Conservation (phyloP, 2,329 filamentous ascomycete genomes). For the Fusarium sp. region DNA sequence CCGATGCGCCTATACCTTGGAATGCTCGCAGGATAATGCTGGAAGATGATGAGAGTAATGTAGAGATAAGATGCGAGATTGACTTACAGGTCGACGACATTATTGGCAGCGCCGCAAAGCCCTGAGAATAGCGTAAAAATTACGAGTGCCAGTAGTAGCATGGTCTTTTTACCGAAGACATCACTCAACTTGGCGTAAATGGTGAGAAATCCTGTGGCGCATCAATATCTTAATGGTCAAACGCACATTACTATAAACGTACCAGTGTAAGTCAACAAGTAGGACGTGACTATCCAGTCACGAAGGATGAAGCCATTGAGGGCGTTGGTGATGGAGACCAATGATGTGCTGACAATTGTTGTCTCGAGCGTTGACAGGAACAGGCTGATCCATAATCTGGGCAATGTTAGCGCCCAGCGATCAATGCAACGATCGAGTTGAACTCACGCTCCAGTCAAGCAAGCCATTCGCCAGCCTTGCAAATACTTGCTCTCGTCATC, state of each 20-base stretch:
- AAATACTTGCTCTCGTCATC: neutral
- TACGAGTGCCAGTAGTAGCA: constrained; percentile 9
- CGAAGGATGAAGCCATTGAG: constrained; percentile 20
- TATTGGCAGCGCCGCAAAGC: constrained; percentile 12
- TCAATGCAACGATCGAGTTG: accelerated
- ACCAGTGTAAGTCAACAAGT: constrained; percentile 15
- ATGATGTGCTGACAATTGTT: constrained; percentile 17
- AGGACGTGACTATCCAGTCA: constrained; percentile 23
- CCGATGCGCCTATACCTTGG: constrained; percentile 13
- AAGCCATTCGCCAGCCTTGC: constrained; percentile 1
- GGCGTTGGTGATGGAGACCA: constrained; percentile 14
- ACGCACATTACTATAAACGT: too few species aligned
- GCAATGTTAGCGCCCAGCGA: accelerated
- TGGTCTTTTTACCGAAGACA: constrained; percentile 21
- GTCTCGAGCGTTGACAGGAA: constrained; percentile 20
- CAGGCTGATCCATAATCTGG: constrained; percentile 1
- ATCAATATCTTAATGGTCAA: too few species aligned
- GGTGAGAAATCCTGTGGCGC: constrained; percentile 1
- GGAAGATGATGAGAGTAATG: accelerated
- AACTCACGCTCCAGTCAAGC: constrained; percentile 2
- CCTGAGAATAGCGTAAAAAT: constrained; percentile 19
- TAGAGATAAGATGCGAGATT: accelerated
- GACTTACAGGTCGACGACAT: constrained; percentile 13
- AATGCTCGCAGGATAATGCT: constrained; percentile 15
- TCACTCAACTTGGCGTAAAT: constrained; percentile 15